Evolutionary conservation across 2,329 filamentous ascomycete genomes (phyloP), one percentile per base, ranked within the genome.

Genomic region (Dactylonectria macrodidyma): DNA sequence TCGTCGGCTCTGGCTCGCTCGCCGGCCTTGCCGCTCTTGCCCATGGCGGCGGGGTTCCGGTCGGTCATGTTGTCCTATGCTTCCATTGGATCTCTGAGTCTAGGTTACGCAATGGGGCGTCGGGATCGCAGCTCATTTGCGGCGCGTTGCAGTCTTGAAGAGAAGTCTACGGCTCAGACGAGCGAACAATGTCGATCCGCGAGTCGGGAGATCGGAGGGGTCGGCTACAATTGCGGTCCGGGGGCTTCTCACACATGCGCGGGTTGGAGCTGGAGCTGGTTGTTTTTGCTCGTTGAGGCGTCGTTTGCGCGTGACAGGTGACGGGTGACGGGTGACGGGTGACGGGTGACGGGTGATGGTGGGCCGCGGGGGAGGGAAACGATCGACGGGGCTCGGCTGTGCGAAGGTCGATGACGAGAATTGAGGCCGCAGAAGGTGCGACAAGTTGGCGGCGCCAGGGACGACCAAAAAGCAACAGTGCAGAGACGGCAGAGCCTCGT

Each of bases 61-160:
- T 79, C 78, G 68, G 72, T 79, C 77, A 80, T 79, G 75, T 67
- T 75, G 73, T 70, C 68, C 69, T 77, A 76, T 73, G 72, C 71
- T 79, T 76, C 75, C 77, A 78, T 78, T 78, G 77, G 77, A 69
- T 74, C 75, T 75, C 70, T 62, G 70, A 70, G 77, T 75, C 70
- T 62, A 69, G 71, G 77, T 79, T 79, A 78, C 77, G 76, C 77
- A 78, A 72, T 71, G 72, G 68, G 68, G 70, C 71, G 72, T 72
- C 71, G 67, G 74, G 67, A 68, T 76, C 75, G 74, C 68, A 76
- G 73, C 70, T 77, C 75, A 77, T 78, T 74, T 78, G 75, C 76
- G 75, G 76, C 72, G 75, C 66, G 72, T 70, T 76, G 75, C 76
- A 78, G 76, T 68, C 65, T 68, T 50, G 67, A 65, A 59, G 67